Evolutionary conservation across 306 rosid species (phyloP), one percentile per base, ranked within the genome.

Genomic region (Begonia peltatifolia): DNA sequence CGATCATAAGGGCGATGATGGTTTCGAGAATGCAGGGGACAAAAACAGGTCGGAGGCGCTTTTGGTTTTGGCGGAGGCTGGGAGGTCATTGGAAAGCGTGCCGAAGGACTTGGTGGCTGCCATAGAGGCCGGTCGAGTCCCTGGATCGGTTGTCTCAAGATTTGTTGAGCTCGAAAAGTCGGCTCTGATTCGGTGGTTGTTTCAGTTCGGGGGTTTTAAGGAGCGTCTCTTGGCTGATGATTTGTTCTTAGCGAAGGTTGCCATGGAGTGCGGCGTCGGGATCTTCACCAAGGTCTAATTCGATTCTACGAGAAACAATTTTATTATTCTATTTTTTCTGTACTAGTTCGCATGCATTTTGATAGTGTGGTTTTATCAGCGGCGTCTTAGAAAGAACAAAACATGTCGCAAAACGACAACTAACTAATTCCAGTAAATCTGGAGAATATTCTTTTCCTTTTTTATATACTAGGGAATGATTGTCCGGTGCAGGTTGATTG

Each of bases 201-300:
- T 90, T 66, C 86, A 83, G 80, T 86, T 83, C 16, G 69, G 78
- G 5, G 95, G 87, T 0, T 90, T 90, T 56, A 83, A 63, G 62
- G 99, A 90, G 78, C 77, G 99, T 5, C 78, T 90, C 36, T 66
- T 90, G 55, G 99, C 99, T 0, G 99, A 90, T 61, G 99, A 90
- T 73, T 79, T 90, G 42, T 90, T 90, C 68, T 72, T 90, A 16
- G 89, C 87, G 2, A 90, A 90, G 68, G 62, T 90, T 11, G 74
- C 2, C n/a, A 72, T 90, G 68, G 97, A 90, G 54, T 90, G 97
- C 53, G 95, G 97, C 41, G 97, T 90, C 61, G 97, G 97, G 41
- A 54, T 90, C 67, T 85, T 85, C 66, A 83, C 97, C 16, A 90
- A 90, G 97, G 95, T 90, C 55, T 2, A 6, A n/a, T 49, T 44